These are phyloP conservation scores for Ochetophila trinervis DNA, from an alignment of 306 rosid species.

Conservation along the genomic window DNA sequence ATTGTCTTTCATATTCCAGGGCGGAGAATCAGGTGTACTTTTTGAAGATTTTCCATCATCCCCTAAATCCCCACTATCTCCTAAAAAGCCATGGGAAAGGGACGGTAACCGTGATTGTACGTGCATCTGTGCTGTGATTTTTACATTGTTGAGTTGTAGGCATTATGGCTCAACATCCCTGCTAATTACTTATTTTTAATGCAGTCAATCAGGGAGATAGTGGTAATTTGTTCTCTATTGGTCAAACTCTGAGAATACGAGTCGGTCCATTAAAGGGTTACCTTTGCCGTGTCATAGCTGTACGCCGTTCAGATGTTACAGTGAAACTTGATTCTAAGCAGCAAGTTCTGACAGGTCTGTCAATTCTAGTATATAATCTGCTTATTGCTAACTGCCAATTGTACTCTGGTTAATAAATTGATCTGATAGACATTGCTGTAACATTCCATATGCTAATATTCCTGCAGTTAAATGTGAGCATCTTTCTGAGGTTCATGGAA, in stretches of 20 bases:
- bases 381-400: no score
- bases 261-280: conserved; percentile 97
- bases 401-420: conserved; percentile 9
- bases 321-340: conserved; percentile 98
- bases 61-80: conserved; percentile 89
- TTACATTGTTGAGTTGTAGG: conserved; percentile 21
- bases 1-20: conserved; percentile 49
- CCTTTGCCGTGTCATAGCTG: conserved; percentile 85
- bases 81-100: conserved; percentile 68
- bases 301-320: conserved; percentile 81
- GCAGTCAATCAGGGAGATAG: conserved; percentile 71
- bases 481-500: conserved; percentile 85
- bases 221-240: conserved; percentile 68
- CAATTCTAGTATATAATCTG: neutral
- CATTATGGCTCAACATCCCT: conserved; percentile 20
- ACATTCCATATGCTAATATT: conserved; percentile 12
- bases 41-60: conserved; percentile 72
- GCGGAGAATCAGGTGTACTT: conserved; percentile 44
- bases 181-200: conserved; percentile 24
- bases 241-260: conserved; percentile 93
- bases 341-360: conserved; percentile 92
- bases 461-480: conserved; percentile 80
- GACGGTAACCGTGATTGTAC: conserved; percentile 57
- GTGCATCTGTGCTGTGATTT: conserved; percentile 27
- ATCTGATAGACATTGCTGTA: neutral